A percentile compares a stretch with the other conserved stretches of the same genome.
Evolutionary conservation across 148 eudicot genomes (phyloP).

Genomic region (Bassia scoparia): DNA sequence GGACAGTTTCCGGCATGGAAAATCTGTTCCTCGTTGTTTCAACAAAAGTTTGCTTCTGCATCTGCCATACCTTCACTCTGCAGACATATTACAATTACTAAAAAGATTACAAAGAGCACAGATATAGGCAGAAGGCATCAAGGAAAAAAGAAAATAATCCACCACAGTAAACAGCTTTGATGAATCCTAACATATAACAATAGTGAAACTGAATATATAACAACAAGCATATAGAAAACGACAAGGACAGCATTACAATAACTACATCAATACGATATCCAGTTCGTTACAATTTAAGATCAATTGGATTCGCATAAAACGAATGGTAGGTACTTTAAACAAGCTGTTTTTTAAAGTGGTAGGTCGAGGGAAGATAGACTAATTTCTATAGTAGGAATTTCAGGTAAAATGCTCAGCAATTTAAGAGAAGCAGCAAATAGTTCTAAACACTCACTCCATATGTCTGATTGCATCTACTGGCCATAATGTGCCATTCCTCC

Average conservation of each 20-base stretch:
- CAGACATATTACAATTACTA: neutral
- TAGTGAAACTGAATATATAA: neutral
- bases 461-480: no score
- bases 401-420: neutral
- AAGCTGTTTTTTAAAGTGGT: no score
- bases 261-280: no score
- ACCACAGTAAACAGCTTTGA: neutral
- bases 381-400: neutral
- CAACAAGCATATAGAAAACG: neutral
- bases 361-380: neutral
- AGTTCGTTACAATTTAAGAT: no score
- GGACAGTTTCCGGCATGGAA: constrained; percentile 26
- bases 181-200: neutral
- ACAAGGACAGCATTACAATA: no score
- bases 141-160: neutral
- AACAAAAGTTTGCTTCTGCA: constrained; percentile 35
- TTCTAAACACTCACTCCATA: neutral
- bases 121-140: neutral
- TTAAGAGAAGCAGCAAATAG: no score
- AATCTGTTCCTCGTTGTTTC: constrained; percentile 34
- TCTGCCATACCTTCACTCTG: constrained; percentile 43
- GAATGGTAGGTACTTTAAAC: no score
- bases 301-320: no score
- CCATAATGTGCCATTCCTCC: no score
- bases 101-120: neutral